Conservation (phyloP, 129 eudicot genomes). For the Tagetes patula region DNA sequence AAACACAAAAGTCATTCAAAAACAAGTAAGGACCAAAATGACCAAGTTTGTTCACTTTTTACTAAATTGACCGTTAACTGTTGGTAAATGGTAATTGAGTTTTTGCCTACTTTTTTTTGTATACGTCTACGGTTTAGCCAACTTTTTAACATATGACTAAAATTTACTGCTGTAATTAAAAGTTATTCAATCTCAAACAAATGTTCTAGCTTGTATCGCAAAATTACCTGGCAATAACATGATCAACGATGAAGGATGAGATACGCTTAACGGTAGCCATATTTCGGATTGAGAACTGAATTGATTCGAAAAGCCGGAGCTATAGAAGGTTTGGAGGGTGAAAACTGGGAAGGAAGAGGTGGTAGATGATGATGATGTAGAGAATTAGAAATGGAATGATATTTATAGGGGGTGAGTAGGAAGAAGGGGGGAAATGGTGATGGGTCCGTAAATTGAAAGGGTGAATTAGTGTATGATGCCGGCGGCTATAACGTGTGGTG, state of each 20-base stretch:
- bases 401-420: neutral
- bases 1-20: too few relatives aligned
- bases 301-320: neutral
- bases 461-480: too few relatives aligned
- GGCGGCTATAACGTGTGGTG: too few relatives aligned
- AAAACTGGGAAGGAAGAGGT: neutral
- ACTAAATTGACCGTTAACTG: too few relatives aligned
- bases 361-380: neutral
- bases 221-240: slow-evolving; percentile 9
- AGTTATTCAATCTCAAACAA: neutral
- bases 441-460: too few relatives aligned
- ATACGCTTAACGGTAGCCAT: slow-evolving; percentile 6
- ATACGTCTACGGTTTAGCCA: too few relatives aligned
- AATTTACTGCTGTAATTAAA: neutral
- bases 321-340: neutral
- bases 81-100: too few relatives aligned
- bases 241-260: slow-evolving; percentile 12
- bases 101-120: too few relatives aligned
- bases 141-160: too few relatives aligned
- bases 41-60: too few relatives aligned
- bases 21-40: too few relatives aligned
- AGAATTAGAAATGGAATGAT: neutral
- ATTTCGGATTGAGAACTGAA: neutral
- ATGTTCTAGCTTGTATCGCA: neutral
- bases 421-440: too few relatives aligned